Evolutionary conservation across 805 yeast genomes (phyloP).

Genomic region (Zygotorulaspora florentina): DNA sequence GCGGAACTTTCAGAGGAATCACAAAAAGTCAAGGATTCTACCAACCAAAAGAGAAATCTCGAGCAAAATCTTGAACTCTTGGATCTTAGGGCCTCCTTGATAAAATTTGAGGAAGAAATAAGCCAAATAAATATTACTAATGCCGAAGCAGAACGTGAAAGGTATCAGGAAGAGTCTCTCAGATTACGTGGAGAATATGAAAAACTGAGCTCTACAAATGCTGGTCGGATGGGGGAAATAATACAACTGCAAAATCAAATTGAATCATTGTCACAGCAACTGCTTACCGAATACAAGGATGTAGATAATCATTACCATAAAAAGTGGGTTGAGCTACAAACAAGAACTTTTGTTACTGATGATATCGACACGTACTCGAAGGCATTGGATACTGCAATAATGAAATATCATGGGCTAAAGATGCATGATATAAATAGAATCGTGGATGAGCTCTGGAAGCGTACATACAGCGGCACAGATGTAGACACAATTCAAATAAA

Average conservation of each 20-base stretch:
- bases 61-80: conserved; percentile 61
- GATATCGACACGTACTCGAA: conserved; percentile 78
- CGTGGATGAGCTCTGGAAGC: conserved; percentile 88
- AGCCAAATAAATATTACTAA: conserved; percentile 45
- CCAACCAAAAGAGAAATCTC: conserved; percentile 57
- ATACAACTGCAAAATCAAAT: conserved; percentile 77
- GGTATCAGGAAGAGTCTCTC: conserved; percentile 56
- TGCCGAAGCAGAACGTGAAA: conserved; percentile 57
- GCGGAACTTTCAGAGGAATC: conserved; percentile 18
- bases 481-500: conserved; percentile 84
- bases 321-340: conserved; percentile 73
- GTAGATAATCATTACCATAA: conserved; percentile 59
- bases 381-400: conserved; percentile 88
- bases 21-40: conserved; percentile 51
- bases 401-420: conserved; percentile 84
- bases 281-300: conserved; percentile 65
- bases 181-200: conserved; percentile 49
- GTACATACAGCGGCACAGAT: conserved; percentile 92
- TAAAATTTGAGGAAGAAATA: conserved; percentile 39
- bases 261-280: conserved; percentile 49
- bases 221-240: conserved; percentile 80
- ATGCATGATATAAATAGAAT: conserved; percentile 90
- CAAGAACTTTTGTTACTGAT: conserved; percentile 68
- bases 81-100: conserved; percentile 39
- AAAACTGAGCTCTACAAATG: conserved; percentile 56